Percentiles rank a stretch among this genome's conserved stretches.
Conservation (phyloP, 257 asterid species). For the Cinchona pubescens region DNA sequence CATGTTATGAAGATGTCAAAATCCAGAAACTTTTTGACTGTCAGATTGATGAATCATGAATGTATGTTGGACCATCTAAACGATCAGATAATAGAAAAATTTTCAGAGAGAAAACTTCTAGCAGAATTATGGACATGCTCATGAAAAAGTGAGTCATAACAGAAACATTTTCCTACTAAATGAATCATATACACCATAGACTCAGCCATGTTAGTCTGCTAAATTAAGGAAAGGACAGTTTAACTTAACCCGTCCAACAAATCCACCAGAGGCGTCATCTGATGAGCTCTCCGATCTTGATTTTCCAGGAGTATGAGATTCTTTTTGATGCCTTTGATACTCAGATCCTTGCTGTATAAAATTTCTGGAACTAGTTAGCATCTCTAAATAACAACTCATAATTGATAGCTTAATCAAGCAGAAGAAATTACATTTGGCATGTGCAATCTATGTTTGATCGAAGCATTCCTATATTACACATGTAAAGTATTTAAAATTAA, state of each 20-base stretch:
- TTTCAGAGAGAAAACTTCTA: neutral
- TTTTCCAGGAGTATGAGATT: conserved; percentile 20
- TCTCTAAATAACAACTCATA: neutral
- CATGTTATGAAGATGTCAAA: neutral
- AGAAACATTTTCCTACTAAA: neutral
- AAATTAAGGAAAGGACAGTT: neutral
- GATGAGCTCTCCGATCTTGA: conserved; percentile 47
- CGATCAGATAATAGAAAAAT: neutral
- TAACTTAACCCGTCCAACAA: conserved; percentile 57
- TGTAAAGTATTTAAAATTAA: neutral
- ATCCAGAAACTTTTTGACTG: neutral
- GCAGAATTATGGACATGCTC: neutral
- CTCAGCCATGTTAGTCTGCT: neutral
- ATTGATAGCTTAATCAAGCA: conserved; percentile 10
- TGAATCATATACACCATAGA: neutral
- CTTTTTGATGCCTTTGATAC: conserved; percentile 25
- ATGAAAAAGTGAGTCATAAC: neutral
- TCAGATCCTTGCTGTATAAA: conserved; percentile 33
- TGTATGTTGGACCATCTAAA: neutral
- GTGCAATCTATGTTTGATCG: neutral
- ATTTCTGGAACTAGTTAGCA: neutral
- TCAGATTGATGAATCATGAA: neutral
- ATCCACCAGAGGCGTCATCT: conserved; percentile 47
- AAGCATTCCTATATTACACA: neutral
- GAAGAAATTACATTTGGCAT: neutral